phyloP scores from a whole-genome alignment of 345 rosid genomes.

The Excoecaria agallocha region DNA sequence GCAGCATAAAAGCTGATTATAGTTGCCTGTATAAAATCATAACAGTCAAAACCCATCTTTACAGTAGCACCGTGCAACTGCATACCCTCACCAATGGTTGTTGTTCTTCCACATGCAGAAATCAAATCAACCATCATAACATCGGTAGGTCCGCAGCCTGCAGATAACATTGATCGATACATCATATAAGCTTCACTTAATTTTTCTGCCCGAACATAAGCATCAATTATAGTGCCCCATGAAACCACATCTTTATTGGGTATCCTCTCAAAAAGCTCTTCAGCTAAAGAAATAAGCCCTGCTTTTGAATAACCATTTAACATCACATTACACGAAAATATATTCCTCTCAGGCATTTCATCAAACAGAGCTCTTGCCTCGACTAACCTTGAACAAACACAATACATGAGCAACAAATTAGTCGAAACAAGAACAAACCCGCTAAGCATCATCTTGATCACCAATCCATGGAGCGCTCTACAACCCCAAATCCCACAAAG shows the following conservation, averaged over 20 bases:
- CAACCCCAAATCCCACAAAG: slow-evolving; percentile 54
- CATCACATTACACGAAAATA: slow-evolving; percentile 85
- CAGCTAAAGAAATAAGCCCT: slow-evolving; percentile 52
- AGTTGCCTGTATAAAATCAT: slow-evolving; percentile 65
- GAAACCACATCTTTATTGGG: slow-evolving; percentile 69
- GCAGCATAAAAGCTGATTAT: slow-evolving; percentile 63
- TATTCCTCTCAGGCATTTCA: slow-evolving; percentile 60
- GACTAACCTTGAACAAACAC: slow-evolving; percentile 46
- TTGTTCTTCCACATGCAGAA: slow-evolving; percentile 60
- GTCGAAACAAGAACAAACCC: slow-evolving; percentile 56
- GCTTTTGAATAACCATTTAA: slow-evolving; percentile 79
- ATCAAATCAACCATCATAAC: slow-evolving; percentile 69
- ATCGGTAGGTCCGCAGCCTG: slow-evolving; percentile 53
- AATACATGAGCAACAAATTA: slow-evolving; percentile 67
- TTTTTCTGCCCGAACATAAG: slow-evolving; percentile 48
- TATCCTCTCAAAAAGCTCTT: slow-evolving; percentile 55
- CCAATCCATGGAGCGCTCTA: slow-evolving; percentile 60
- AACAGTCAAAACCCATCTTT: slow-evolving; percentile 63
- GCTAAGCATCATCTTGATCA: slow-evolving; percentile 43
- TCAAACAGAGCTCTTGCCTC: slow-evolving; percentile 61
- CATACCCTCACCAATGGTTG: slow-evolving; percentile 41
- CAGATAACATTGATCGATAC: slow-evolving; percentile 47
- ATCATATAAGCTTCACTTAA: slow-evolving; percentile 54
- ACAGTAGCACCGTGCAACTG: slow-evolving; percentile 54
- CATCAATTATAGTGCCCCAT: slow-evolving; percentile 71